phyloP scores from a whole-genome alignment of 169 alveolate species.

The Plasmodium adleri region DNA sequence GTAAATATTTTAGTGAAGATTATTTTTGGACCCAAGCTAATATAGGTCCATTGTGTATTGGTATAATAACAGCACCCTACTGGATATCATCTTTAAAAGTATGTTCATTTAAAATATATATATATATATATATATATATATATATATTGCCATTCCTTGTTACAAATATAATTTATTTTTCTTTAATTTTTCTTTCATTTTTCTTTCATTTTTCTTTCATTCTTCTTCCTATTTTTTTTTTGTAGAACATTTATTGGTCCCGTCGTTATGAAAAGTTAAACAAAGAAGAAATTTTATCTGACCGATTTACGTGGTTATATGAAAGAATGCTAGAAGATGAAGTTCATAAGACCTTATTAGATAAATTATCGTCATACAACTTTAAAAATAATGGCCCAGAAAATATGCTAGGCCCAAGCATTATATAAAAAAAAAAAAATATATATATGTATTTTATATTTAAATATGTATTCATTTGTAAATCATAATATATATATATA shows the following conservation, averaged over 20 bases:
- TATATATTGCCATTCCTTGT: too few relatives aligned
- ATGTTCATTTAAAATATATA: neutral
- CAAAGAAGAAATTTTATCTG: conserved; percentile 86
- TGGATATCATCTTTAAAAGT: conserved; percentile 80
- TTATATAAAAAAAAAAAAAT: conserved; percentile 20
- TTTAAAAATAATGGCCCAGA: conserved; percentile 75
- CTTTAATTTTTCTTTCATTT: neutral
- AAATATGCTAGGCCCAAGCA: conserved; percentile 72
- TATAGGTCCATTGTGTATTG: conserved; percentile 79
- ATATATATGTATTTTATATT: too few relatives aligned
- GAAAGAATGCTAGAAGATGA: conserved; percentile 86
- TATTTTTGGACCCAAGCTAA: conserved; percentile 83
- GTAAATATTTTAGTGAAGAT: conserved; percentile 77
- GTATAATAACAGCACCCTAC: conserved; percentile 79
- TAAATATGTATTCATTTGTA: too few relatives aligned
- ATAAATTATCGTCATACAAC: conserved; percentile 65
- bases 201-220: neutral
- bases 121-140: neutral
- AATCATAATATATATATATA: too few relatives aligned
- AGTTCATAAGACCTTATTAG: conserved; percentile 64
- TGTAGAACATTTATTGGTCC: conserved; percentile 86
- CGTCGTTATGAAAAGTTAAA: conserved; percentile 80
- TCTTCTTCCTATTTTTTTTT: neutral
- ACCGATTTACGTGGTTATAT: conserved; percentile 86
- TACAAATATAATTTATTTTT: conserved; percentile 3